Percentiles rank a stretch among this genome's conserved stretches.
phyloP scores from a whole-genome alignment of 2,329 filamentous ascomycete species.

The Colletotrichum sp. region DNA sequence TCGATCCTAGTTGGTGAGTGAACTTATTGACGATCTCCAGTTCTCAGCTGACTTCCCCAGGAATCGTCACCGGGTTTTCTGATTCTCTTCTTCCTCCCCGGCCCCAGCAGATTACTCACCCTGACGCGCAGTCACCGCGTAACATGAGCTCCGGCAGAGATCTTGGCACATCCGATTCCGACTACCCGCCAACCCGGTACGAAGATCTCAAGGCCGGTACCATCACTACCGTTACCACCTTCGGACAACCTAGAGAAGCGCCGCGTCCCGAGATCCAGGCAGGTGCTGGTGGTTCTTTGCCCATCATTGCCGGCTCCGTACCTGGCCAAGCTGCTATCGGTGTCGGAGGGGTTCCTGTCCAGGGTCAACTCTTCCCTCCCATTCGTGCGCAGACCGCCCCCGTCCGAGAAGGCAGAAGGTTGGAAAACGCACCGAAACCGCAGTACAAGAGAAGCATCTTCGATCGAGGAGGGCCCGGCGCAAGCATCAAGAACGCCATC shows the following conservation, averaged over 20 bases:
- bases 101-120: constrained; percentile 31
- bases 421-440: constrained; percentile 15
- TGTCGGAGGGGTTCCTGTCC: constrained; percentile 42
- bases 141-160: constrained; percentile 38
- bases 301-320: constrained; percentile 41
- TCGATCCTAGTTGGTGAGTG: constrained; percentile 53
- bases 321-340: constrained; percentile 38
- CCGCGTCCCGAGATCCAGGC: constrained; percentile 23
- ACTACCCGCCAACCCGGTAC: constrained; percentile 50
- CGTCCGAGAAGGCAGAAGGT: constrained; percentile 20
- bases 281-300: constrained; percentile 33
- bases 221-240: constrained; percentile 39
- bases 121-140: constrained; percentile 41
- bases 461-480: constrained; percentile 26
- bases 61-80: constrained; percentile 41
- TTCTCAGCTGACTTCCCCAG: constrained; percentile 22
- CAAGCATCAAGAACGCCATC: constrained; percentile 46
- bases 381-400: constrained; percentile 34
- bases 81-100: constrained; percentile 35
- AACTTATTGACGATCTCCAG: background rate
- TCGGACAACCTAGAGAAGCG: constrained; percentile 35
- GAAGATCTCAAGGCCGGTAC: constrained; percentile 53
- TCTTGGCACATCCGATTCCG: constrained; percentile 46
- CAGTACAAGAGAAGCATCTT: constrained; percentile 32
- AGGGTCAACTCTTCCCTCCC: constrained; percentile 47